These are phyloP conservation scores for Syzygium aromaticum DNA, from an alignment of 345 rosid species.

Conservation along the genomic window DNA sequence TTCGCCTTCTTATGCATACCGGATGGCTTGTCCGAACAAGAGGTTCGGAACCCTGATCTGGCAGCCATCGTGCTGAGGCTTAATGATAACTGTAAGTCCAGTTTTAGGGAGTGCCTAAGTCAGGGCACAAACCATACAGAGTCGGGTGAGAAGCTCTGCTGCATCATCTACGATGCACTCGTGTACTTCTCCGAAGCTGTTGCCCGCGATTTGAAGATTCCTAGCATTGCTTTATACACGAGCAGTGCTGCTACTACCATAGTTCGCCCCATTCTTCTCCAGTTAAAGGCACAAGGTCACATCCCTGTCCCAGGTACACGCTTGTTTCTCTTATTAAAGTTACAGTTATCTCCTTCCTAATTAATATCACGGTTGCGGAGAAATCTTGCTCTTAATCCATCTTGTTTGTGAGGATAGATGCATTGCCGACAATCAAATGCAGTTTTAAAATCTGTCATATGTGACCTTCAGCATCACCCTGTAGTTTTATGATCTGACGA, in stretches of 20 bases:
- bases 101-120: constrained; percentile 16
- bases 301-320: constrained; percentile 3
- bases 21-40: constrained; percentile 20
- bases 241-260: too few relatives aligned
- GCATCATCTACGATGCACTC: too few relatives aligned
- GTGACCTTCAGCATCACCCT: background rate
- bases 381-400: background rate
- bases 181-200: too few relatives aligned
- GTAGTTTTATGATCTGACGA: background rate
- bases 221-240: too few relatives aligned
- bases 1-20: constrained; percentile 20
- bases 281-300: too few relatives aligned
- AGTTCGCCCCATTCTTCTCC: too few relatives aligned
- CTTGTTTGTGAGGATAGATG: background rate
- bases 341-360: background rate
- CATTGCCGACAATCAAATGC: background rate
- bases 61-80: constrained; percentile 6
- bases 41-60: constrained; percentile 8
- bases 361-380: background rate
- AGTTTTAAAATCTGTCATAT: background rate
- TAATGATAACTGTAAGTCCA: constrained; percentile 18
- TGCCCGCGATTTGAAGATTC: too few relatives aligned
- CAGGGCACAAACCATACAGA: background rate
- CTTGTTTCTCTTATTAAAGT: background rate
- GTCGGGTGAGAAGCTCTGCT: background rate